Evolutionary conservation across 768 basidiomycete genomes (phyloP), one percentile per base, ranked within the genome.

Genomic region (Podaxis sp.): DNA sequence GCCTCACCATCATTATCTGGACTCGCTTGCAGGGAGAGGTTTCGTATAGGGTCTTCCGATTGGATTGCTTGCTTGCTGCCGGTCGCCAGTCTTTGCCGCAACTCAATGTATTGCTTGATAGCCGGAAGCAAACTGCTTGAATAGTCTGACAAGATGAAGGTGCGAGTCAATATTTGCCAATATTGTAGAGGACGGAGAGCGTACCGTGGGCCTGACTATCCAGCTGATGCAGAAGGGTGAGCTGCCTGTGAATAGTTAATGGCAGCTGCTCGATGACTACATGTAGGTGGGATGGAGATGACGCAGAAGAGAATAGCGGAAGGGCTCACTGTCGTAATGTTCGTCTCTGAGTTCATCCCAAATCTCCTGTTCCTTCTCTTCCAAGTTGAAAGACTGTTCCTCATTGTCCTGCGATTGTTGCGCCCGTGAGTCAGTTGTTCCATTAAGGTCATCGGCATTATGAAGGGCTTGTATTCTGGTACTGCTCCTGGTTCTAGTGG

Each of bases 261-360:
- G 93, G 93, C 7, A 94, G 74, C 70, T 93, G 90, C 63, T 92
- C 90, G 56, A 93, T 80, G 53, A 87, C 92, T 94, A 62, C 11
- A 50, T 24, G 36, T 55, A 61, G 50, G 47, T 17, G 4, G 50
- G 41, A 22, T 25, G 40, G 37, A 55, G 58, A 47, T 37, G 37
- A 55, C 54, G 17, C 17, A 38, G 36, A 37, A 6, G 17, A 52
- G 38, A 5, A 33, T 11, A 15, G 53, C 37, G 36, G 17, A 49
- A 37, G 22, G 38, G 64, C 79, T 54, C 47, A 88, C 92, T 84
- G 82, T 93, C 92, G 71, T 85, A 86, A 67, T 91, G 85, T 63
- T 93, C 89, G 68, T 93, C 92, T 69, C 85, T 83, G 70, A 93
- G 83, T 41, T 85, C 77, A 51, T 90, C 87, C 89, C 90, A 91